These are phyloP conservation scores for Bryopsis sp. DNA, from an alignment of 139 green algal species.

Conservation along the genomic window DNA sequence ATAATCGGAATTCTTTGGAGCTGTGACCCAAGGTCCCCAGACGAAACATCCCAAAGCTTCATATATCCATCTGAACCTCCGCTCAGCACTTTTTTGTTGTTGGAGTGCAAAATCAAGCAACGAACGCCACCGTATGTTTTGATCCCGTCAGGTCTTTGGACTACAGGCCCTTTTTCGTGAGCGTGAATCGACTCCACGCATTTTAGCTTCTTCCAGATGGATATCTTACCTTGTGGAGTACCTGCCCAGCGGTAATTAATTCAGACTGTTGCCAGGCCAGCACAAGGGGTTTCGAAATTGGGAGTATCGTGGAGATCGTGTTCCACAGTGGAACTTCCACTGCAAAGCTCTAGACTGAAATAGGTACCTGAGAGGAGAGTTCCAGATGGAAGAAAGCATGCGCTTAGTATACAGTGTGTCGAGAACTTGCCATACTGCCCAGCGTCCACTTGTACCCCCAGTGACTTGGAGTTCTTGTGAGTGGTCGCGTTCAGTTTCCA, in stretches of 20 bases:
- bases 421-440: conserved; percentile 25
- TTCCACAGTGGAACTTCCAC: too few species aligned
- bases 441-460: conserved; percentile 14
- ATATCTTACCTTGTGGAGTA: conserved; percentile 32
- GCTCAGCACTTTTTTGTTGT: conserved; percentile 27
- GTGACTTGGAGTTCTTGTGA: neutral
- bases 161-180: conserved; percentile 25
- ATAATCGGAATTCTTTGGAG: conserved; percentile 35
- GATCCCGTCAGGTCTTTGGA: conserved; percentile 28
- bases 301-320: too few species aligned
- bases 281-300: too few species aligned
- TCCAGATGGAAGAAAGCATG: conserved; percentile 39
- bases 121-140: conserved; percentile 28
- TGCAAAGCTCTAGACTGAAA: too few species aligned
- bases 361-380: conserved; percentile 39
- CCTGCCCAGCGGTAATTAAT: too few species aligned
- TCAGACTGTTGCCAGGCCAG: too few species aligned
- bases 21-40: conserved; percentile 31
- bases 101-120: conserved; percentile 30
- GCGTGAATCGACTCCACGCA: conserved; percentile 24
- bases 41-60: conserved; percentile 43
- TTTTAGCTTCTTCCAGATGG: conserved; percentile 26
- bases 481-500: neutral
- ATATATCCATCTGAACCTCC: conserved; percentile 39
- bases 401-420: conserved; percentile 35